phyloP scores from a whole-genome alignment of 108 stramenopile genomes.

The Epithemia pelagica region DNA sequence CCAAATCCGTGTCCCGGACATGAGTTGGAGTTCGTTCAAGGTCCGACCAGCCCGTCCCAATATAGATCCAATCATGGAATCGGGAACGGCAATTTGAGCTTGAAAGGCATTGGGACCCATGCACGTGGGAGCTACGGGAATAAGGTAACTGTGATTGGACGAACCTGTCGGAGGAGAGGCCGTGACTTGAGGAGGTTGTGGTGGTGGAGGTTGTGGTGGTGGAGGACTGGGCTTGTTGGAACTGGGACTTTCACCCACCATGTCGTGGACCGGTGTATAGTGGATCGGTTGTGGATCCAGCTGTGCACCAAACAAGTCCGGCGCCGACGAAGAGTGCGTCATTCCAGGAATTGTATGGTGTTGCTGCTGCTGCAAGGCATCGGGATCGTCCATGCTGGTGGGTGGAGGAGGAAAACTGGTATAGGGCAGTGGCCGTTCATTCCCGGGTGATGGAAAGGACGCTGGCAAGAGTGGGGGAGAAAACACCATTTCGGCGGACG shows the following conservation, averaged over 20 bases:
- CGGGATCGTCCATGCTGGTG: background rate
- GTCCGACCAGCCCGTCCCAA: conserved; percentile 62
- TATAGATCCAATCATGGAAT: conserved; percentile 58
- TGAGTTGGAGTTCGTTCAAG: conserved; percentile 50
- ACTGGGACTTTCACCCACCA: background rate
- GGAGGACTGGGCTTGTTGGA: background rate
- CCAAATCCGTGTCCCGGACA: conserved; percentile 55
- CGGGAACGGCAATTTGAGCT: conserved; percentile 58
- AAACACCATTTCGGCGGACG: background rate
- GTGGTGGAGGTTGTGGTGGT: background rate
- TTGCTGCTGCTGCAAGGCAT: background rate
- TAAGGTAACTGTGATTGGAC: background rate
- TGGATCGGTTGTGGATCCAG: background rate
- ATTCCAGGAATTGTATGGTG: no score
- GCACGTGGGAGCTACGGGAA: conserved; percentile 3
- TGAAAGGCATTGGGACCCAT: conserved; percentile 9
- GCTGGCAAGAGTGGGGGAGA: background rate
- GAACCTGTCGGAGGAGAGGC: background rate
- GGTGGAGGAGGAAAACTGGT: no score
- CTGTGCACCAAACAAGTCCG: background rate
- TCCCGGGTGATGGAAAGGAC: background rate
- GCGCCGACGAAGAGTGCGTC: background rate
- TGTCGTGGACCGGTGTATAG: background rate
- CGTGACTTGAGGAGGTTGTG: background rate
- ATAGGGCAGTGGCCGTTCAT: background rate